Evolutionary conservation across 2,329 filamentous ascomycete genomes (phyloP).

Genomic region (Hypoxylon rubiginosum): DNA sequence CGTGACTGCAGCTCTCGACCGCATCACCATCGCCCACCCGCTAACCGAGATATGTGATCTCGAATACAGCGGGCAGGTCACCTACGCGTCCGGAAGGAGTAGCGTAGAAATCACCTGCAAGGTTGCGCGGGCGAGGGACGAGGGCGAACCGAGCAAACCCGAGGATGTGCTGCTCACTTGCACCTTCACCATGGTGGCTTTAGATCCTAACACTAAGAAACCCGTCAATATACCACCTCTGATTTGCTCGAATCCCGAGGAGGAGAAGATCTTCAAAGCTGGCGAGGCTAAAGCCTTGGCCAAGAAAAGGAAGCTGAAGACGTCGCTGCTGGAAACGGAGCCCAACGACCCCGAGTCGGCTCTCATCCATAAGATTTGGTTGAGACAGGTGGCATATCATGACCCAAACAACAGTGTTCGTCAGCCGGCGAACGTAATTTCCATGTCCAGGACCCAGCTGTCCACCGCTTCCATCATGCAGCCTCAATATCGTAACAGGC

Average conservation of each 20-base stretch:
- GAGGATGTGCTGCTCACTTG: conserved; percentile 62
- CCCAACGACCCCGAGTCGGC: conserved; percentile 79
- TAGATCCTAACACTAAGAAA: conserved; percentile 77
- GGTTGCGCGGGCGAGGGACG: conserved; percentile 74
- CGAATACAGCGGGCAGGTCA: conserved; percentile 72
- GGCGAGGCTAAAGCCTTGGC: conserved; percentile 71
- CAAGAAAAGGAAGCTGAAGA: conserved; percentile 73
- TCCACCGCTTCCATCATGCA: conserved; percentile 80
- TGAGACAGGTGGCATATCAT: conserved; percentile 74
- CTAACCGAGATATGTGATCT: conserved; percentile 84
- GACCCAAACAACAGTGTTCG: conserved; percentile 52
- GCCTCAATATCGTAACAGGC: conserved; percentile 66
- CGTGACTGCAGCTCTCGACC: conserved; percentile 64
- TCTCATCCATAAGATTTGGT: conserved; percentile 81
- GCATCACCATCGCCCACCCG: conserved; percentile 73
- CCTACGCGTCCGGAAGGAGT: conserved; percentile 79
- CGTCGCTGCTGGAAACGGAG: conserved; percentile 74
- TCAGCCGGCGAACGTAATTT: conserved; percentile 61
- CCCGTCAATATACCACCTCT: conserved; percentile 70
- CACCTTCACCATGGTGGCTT: conserved; percentile 81
- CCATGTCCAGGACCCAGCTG: conserved; percentile 71
- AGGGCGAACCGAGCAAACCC: conserved; percentile 65
- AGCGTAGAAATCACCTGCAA: conserved; percentile 82
- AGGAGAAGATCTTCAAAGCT: conserved; percentile 72
- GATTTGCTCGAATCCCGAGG: conserved; percentile 71